Base-by-base conservation (phyloP, 805 yeast species). In the Metschnikowia lochheadii region DNA sequence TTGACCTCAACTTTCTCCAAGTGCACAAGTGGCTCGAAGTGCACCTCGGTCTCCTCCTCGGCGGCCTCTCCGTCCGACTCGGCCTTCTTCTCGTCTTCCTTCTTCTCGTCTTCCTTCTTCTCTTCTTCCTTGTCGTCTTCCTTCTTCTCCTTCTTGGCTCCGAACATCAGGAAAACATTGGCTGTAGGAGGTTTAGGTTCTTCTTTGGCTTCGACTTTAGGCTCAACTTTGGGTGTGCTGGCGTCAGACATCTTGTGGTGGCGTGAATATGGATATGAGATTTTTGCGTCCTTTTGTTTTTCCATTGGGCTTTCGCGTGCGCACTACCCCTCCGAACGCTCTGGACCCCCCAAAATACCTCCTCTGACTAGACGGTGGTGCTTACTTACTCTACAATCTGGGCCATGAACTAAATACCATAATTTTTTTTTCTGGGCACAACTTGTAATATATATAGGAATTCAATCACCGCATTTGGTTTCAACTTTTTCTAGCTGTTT, bases 1-100 rank as follows among this genome's bases (percentile, higher is more conserved):
- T 91, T 92, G 58, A 92, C 96, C 36, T 94, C 98, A 44, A 94
- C 97, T 72, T 89, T 87, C 73, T 91, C 97, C 61, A 94, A 82
- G 72, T 89, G 87, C 54, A 94, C 97, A 56, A 94, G 76, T 47
- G 99, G 99, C 76, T 92, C 97, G 63, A 94, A 94, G 70, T 94
- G 97, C 55, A 94, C 92, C 62, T 87, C 90, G 50, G 83, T 86
- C 56, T 83, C 83, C 63, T 83, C 91, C 59, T 73, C 78, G 15
- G 57, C 72, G 14, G 79, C 85, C 5, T 72, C 84, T 53, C 76
- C 86, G 18, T 80, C 85, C 23, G 80, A 87, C 17, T 73, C 79
- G 21, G 69, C 71, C 39, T 70, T 68, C 8, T 60, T 64, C 23
- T 68, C 67, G 38, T 68, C 66, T 37, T 68, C 66, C 35, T 67